Base-by-base conservation (phyloP, 257 asterid genomes). In the Scutellaria galericulata region DNA sequence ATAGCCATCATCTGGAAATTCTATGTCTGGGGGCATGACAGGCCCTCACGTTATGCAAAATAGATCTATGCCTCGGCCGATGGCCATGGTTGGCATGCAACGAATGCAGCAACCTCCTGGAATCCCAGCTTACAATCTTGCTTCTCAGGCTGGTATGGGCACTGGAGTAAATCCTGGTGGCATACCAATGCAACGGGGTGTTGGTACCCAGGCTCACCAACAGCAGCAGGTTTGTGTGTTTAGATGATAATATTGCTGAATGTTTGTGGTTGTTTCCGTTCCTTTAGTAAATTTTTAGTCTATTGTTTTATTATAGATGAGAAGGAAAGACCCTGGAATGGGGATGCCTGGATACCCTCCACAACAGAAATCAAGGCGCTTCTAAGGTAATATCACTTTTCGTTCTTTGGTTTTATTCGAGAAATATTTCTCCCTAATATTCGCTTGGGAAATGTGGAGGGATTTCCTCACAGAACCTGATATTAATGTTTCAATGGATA, bases 321-420 rank as follows among this genome's bases (percentile, higher is more conserved):
- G 98, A 86, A 88, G 98, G 83, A 94, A 88, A 82, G 98, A 94
- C 80, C 86, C 89, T 47, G 87, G 86, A 64, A 83, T 85, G 83
- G 96, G 97, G 70, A 80, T 89, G 91, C 40, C 91, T 68, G 97
- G 98, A 78, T 89, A 91, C 80, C 97, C 97, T 78, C 97, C 97
- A n/a, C 97, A 88, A 72, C 96, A 88, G 88, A 91, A 89, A 79
- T 85, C 96, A 50, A 88, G 97, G 80, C 98, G 97, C 78, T 86
- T 81, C 74, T 91, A 81, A 94, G 90, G 96, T 84, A 68, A 77
- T 75, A 56, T 37, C 61, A 51, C 27, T 61, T 48, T 65, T 35
- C 22, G 65, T 54, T 73, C 22, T 42, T 72, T 24, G 61, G 41
- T 22, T 73, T 58, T 42, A 44, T 47, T 66, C 45, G 70, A 35